A percentile compares a stretch with the other conserved stretches of the same genome.
Conservation (phyloP, 2,329 filamentous ascomycete genomes). For the Sarocladium strictum region DNA sequence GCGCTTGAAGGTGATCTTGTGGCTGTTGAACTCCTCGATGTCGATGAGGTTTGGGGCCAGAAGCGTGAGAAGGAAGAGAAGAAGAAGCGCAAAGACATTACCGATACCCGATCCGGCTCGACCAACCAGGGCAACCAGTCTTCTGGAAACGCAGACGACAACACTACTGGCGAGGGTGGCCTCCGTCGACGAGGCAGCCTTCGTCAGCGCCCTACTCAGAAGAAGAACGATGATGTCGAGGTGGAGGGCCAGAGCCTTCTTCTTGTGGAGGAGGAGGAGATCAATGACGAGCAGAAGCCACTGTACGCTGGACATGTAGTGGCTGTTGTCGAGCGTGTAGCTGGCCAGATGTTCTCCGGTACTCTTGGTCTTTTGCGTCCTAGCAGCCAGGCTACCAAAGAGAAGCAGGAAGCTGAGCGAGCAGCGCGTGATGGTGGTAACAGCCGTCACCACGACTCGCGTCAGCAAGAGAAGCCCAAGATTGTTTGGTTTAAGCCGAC, state of each 20-base stretch:
- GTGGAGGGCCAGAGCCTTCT: slow-evolving; percentile 96
- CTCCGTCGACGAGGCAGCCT: slow-evolving; percentile 91
- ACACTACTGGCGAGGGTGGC: slow-evolving; percentile 67
- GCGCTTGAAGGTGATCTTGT: slow-evolving; percentile 94
- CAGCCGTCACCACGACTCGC: slow-evolving; percentile 67
- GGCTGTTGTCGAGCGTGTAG: slow-evolving; percentile 92
- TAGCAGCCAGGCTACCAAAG: slow-evolving; percentile 97
- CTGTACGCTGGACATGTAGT: slow-evolving; percentile 96
- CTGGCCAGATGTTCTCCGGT: slow-evolving; percentile 98
- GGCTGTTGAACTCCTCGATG: slow-evolving; percentile 90
- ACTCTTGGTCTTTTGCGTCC: slow-evolving; percentile 90
- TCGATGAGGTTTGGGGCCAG: slow-evolving; percentile 97
- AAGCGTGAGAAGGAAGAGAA: slow-evolving; percentile 99
- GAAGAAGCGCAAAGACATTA: slow-evolving; percentile 99
- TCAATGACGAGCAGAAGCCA: slow-evolving; percentile 96
- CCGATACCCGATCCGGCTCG: slow-evolving; percentile 76
- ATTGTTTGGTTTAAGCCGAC: slow-evolving; percentile 99
- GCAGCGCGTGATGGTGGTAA: slow-evolving; percentile 78
- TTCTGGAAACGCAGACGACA: slow-evolving; percentile 54
- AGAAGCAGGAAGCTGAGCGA: slow-evolving; percentile 97
- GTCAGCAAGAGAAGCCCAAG: slow-evolving; percentile 90
- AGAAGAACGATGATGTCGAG: slow-evolving; percentile 99
- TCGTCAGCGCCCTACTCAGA: slow-evolving; percentile 93
- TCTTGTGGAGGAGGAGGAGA: slow-evolving; percentile 96
- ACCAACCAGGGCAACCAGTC: slow-evolving; percentile 66